A percentile compares a stretch with the other conserved stretches of the same genome.
Evolutionary conservation across 208 protist genomes (phyloP).

Genomic region (Hexamita inflata): DNA sequence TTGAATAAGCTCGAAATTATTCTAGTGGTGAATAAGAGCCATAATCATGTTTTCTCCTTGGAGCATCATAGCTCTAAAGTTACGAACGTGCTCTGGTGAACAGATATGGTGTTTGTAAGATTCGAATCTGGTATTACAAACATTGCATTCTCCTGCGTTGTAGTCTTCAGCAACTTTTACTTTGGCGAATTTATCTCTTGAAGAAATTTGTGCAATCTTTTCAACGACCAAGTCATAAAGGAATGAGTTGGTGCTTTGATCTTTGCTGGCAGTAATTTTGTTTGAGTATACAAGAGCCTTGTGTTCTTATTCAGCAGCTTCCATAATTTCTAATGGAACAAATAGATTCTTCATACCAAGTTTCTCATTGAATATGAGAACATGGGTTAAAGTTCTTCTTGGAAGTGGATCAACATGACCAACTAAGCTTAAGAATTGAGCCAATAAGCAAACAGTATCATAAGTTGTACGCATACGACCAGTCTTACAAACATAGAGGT

Average conservation of each 20-base stretch:
- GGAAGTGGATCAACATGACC: not conserved
- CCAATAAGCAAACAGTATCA: not conserved
- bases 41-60: not conserved
- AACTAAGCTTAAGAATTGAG: slow-evolving; percentile 11
- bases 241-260: not conserved
- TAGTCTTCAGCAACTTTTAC: slow-evolving; percentile 9
- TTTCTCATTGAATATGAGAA: slow-evolving; percentile 14
- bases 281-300: not conserved
- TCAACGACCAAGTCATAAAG: too few relatives aligned
- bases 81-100: not conserved
- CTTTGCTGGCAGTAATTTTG: not conserved
- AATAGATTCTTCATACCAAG: slow-evolving; percentile 14
- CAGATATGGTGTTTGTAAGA: not conserved
- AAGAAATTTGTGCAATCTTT: too few relatives aligned
- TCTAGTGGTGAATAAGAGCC: not conserved
- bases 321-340: not conserved
- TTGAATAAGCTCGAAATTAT: not conserved
- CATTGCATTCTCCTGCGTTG: slow-evolving; percentile 1
- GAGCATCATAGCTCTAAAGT: not conserved
- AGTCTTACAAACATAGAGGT: not conserved
- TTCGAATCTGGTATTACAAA: slow-evolving; percentile 18
- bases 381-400: not conserved
- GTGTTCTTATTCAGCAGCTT: not conserved
- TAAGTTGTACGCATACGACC: not conserved
- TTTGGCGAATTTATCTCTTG: slow-evolving; percentile 13